Percentiles rank a stretch among this genome's conserved stretches.
Conservation (phyloP, 805 yeast species). For the Wickerhamiella australiensis region DNA sequence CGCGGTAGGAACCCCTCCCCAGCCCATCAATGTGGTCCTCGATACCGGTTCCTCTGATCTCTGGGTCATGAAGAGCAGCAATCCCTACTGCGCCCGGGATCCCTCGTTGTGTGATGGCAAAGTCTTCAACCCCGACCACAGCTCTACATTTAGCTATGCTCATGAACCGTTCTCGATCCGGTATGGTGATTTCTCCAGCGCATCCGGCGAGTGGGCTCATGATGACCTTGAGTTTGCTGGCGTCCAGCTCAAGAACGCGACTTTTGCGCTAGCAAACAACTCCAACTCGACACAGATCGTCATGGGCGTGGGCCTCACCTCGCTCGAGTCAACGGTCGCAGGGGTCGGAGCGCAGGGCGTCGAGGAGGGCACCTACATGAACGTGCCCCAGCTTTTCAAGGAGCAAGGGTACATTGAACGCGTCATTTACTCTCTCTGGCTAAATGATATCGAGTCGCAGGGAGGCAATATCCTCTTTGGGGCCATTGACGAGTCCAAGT, state of each 20-base stretch:
- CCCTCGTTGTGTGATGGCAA: not conserved
- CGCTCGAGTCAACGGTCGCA: slow-evolving; percentile 33
- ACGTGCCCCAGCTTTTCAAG: slow-evolving; percentile 27
- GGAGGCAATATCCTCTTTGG: slow-evolving; percentile 32
- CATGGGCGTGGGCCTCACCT: slow-evolving; percentile 59
- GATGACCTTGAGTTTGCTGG: slow-evolving; percentile 44
- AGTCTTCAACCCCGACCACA: slow-evolving; percentile 1
- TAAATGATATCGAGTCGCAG: slow-evolving; percentile 26
- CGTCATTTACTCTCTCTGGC: slow-evolving; percentile 35
- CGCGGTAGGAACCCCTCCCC: slow-evolving; percentile 31
- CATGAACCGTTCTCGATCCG: slow-evolving; percentile 26
- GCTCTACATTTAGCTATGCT: slow-evolving; percentile 16
- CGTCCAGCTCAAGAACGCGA: slow-evolving; percentile 35
- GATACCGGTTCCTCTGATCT: slow-evolving; percentile 13
- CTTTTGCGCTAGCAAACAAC: slow-evolving; percentile 59
- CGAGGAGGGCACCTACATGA: slow-evolving; percentile 16
- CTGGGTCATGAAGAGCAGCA: slow-evolving; percentile 28
- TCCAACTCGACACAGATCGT: slow-evolving; percentile 57
- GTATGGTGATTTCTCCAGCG: slow-evolving; percentile 37
- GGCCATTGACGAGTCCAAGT: slow-evolving; percentile 31
- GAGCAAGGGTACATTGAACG: slow-evolving; percentile 32
- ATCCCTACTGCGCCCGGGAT: not conserved
- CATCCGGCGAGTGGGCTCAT: slow-evolving; percentile 41
- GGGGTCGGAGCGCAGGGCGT: slow-evolving; percentile 10
- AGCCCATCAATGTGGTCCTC: slow-evolving; percentile 2